Percentiles rank a stretch among this genome's conserved stretches.
Evolutionary conservation across 2,329 filamentous ascomycete species (phyloP).

Genomic region (Cladosporium oxysporum): DNA sequence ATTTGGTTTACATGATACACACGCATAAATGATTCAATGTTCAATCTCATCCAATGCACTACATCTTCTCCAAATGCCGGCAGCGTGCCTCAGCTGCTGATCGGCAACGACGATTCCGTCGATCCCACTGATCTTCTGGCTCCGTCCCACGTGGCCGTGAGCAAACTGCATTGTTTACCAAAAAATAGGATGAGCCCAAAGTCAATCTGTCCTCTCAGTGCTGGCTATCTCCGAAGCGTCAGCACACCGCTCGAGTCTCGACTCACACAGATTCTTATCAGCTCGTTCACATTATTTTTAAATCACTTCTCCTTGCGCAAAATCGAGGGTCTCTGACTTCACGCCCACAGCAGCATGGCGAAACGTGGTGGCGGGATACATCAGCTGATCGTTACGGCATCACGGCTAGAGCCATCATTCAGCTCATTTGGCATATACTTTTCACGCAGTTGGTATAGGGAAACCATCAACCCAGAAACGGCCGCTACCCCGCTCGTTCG

Average conservation of each 20-base stretch:
- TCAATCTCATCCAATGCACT: background rate
- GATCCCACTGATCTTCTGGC: background rate
- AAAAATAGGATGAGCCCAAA: background rate
- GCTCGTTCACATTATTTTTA: background rate
- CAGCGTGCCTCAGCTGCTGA: background rate
- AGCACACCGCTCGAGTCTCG: background rate
- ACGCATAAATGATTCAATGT: background rate
- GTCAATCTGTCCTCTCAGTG: background rate
- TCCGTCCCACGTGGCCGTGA: background rate
- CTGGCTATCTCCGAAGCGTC: background rate
- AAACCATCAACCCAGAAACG: background rate
- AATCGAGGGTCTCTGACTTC: background rate
- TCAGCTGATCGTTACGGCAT: background rate
- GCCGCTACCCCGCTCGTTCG: constrained; percentile 10
- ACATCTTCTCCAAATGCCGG: too few species aligned
- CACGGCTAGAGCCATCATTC: background rate
- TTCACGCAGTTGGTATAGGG: background rate
- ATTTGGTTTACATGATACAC: background rate
- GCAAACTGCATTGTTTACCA: background rate
- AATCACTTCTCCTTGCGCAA: background rate
- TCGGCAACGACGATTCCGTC: background rate
- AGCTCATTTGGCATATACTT: background rate
- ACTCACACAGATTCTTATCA: background rate
- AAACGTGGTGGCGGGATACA: background rate
- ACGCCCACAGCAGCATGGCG: background rate